Evolutionary conservation across 1,284 basidiomycete genomes (phyloP).

Genomic region (Phaffia rhodozyma): DNA sequence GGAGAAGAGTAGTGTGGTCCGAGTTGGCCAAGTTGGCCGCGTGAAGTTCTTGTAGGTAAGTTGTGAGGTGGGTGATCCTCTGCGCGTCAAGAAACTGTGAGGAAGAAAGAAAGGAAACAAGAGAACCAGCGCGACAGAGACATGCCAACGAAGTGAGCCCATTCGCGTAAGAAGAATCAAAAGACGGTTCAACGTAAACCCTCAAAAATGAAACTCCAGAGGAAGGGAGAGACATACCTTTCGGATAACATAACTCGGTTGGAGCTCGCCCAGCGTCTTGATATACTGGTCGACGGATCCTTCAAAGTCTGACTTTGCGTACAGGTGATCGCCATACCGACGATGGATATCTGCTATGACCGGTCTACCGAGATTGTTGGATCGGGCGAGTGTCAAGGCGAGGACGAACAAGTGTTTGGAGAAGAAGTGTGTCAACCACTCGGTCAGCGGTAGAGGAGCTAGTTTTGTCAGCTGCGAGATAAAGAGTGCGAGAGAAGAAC

Average conservation of each 20-base stretch:
- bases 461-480: slow-evolving; percentile 50
- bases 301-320: slow-evolving; percentile 83
- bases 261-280: slow-evolving; percentile 64
- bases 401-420: slow-evolving; percentile 59
- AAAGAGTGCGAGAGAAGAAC: slow-evolving; percentile 2
- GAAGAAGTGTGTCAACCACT: slow-evolving; percentile 71
- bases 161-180: neutral
- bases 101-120: neutral
- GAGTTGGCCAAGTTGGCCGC: slow-evolving; percentile 78
- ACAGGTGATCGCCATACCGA: slow-evolving; percentile 85
- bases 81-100: slow-evolving; percentile 87
- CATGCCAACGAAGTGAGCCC: neutral
- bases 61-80: slow-evolving; percentile 84
- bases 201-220: neutral
- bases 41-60: slow-evolving; percentile 92
- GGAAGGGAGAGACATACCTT: slow-evolving; percentile 47
- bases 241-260: slow-evolving; percentile 91
- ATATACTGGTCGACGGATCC: slow-evolving; percentile 85
- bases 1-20: slow-evolving; percentile 88
- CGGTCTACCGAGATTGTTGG: slow-evolving; percentile 50
- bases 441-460: slow-evolving; percentile 63
- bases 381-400: slow-evolving; percentile 57
- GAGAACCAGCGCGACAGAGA: neutral
- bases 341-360: slow-evolving; percentile 74
- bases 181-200: neutral